Base-by-base conservation (phyloP, 768 basidiomycete species). In the Lactarius psammicola region DNA sequence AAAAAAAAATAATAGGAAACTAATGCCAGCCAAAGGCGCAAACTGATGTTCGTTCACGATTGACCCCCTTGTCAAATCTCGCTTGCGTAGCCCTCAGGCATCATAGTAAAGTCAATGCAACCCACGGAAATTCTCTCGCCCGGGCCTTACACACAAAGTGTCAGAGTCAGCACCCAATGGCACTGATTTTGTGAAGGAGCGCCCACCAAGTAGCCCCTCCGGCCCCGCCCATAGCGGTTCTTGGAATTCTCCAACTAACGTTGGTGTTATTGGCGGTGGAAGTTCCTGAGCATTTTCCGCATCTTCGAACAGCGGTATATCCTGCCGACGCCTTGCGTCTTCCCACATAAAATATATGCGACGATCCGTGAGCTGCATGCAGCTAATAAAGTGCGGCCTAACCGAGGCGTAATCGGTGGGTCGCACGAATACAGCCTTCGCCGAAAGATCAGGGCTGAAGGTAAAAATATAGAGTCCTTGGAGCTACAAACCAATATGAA, bases 21-120 rank as follows among this genome's bases (percentile, higher is more conserved):
- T 3, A 8, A 38, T 8, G 20, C 38, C 31, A 8, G 10, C 46
- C 31, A 23, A 15, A 51, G 26, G 7, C 11, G n/a, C 23, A 28
- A 15, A 58, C 49, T 18, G 49, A 20, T 33, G 1, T 11, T 44
- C 17, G n/a, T 49, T 23, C 59, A 30, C 34, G 23, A 26, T 30
- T 8, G 17, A 7, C 13, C 4, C 34, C 60, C 26, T 30, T 7
- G 23, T 10, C 15, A 56, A 57, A 51, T 28, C 26, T 18, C 18
- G n/a, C 60, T 40, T 36, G 40, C 28, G 53, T 56, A 46, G 44
- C 7, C 44, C 44, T 63, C 62, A 38, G 67, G 64, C 59, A 61
- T 28, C 54, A 68, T 31, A 18, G 55, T 66, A 23, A 68, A 66
- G 38, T 68, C 67, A 34, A 68, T 68, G 20, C 67, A 68, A n/a